These are phyloP conservation scores for Fonsecaea multimorphosa DNA, from an alignment of 2,329 filamentous ascomycete genomes.

Conservation along the genomic window DNA sequence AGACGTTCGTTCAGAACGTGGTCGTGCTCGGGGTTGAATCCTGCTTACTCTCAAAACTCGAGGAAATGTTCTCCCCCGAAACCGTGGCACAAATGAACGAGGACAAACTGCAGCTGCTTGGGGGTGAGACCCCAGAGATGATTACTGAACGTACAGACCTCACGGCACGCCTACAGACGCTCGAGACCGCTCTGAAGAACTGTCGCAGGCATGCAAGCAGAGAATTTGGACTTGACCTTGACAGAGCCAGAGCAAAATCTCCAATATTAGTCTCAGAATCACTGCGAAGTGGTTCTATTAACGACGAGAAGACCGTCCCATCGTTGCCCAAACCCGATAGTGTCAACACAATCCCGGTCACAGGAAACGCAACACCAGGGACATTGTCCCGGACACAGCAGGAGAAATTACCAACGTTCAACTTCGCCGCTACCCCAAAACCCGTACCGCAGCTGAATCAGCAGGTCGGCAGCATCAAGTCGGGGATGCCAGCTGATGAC, in stretches of 20 bases:
- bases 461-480: not conserved
- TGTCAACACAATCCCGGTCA: not conserved
- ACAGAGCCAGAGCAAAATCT: not conserved
- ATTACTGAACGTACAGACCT: conserved; percentile 35
- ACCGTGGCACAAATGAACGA: conserved; percentile 45
- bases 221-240: not conserved
- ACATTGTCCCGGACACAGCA: not conserved
- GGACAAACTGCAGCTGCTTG: conserved; percentile 38
- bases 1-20: conserved; percentile 48
- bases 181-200: conserved; percentile 16
- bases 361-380: not conserved
- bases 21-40: conserved; percentile 48
- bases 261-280: not conserved
- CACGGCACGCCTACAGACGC: conserved; percentile 8
- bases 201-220: conserved; percentile 19
- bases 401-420: not conserved
- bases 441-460: not conserved
- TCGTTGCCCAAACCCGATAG: not conserved
- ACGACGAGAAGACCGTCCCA: not conserved
- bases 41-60: conserved; percentile 46
- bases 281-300: not conserved
- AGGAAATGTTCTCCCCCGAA: conserved; percentile 44
- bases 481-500: not conserved
- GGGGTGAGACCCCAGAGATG: conserved; percentile 41
- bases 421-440: not conserved